Evolutionary conservation across 163 green algal genomes (phyloP), one percentile per base, ranked within the genome.

Genomic region (Scenedesmus sp.): DNA sequence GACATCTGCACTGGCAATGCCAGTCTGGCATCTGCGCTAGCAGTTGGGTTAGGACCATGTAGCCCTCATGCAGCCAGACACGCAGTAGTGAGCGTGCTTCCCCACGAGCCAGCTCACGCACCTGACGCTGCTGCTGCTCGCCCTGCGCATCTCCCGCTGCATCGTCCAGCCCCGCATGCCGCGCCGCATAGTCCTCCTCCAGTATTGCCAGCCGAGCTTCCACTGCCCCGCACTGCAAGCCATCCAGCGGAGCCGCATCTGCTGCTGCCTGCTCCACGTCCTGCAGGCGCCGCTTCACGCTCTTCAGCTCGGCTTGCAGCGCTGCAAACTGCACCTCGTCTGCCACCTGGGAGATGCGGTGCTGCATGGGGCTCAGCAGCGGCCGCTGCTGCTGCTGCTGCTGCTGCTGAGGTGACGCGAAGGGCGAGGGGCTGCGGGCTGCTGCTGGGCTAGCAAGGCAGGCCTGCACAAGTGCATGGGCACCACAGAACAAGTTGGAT

Each of bases 121-220:
- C 66, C 73, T 91, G 20, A 3, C 56, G 83, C 59, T 88, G 83
- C 59, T 88, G 83, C 20, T 46, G 52, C 79, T 86, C 52, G 3
- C 4, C 20, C 83, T 86, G 46, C 57, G 23, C 54, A 56, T 16
- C 66, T 54, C 20, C 74, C 59, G 62, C 86, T 60, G 18, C 56
- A 7, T 86, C 70, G 15, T 91, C 55, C 57, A 46, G 6, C n/a
- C 82, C 74, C 62, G 46, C 55, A 10, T 84, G 81, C 15, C 88
- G 23, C 0, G 76, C 88, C 23, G 66, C 62, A 70, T 92, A 88
- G 12, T 92, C 60, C 7, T 92, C 88, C 64, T 92, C 88, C 52
- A 92, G 64, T 8, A 92, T 84, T 1, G 13, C 85, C 52, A 92
- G 54, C 88, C 88, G 67, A 15, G 88, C 88, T n/a, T 92, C 88